These are phyloP conservation scores for Aspergillus sclerotioniger DNA, from an alignment of 495 filamentous ascomycete genomes.

Conservation along the genomic window DNA sequence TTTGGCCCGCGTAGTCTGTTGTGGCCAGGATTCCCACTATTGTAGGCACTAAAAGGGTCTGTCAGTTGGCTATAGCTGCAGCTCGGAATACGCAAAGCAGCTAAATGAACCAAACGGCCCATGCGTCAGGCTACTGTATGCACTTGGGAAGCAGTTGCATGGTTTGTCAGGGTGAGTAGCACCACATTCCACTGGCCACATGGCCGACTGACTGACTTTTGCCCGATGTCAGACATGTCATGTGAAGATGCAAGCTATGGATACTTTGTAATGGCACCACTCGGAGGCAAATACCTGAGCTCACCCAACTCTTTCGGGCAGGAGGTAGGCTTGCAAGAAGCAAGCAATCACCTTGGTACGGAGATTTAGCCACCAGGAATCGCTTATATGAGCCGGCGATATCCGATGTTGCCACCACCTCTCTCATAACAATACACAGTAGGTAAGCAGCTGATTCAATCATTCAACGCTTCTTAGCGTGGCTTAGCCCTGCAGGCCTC, in stretches of 20 bases:
- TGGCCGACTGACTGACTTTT: neutral
- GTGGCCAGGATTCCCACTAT: too few species aligned
- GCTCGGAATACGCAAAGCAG: neutral
- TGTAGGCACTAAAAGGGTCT: too few species aligned
- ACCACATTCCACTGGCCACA: neutral
- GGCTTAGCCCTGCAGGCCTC: neutral
- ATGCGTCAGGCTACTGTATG: neutral
- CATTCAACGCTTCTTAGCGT: too few species aligned
- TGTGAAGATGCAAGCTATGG: neutral
- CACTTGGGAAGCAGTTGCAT: neutral
- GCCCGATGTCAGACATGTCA: neutral
- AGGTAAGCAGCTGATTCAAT: neutral
- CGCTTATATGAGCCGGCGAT: neutral
- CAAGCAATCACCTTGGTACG: neutral
- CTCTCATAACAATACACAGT: neutral
- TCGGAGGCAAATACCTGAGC: neutral
- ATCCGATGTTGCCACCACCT: neutral
- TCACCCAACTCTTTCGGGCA: neutral
- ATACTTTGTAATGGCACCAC: neutral
- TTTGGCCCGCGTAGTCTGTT: too few species aligned
- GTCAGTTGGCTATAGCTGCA: neutral
- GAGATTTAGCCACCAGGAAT: neutral
- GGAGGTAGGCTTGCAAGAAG: neutral
- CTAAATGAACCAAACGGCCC: neutral
- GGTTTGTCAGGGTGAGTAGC: neutral